These are phyloP conservation scores for Leishmania lainsoni DNA, from an alignment of 208 protist species.

Conservation along the genomic window DNA sequence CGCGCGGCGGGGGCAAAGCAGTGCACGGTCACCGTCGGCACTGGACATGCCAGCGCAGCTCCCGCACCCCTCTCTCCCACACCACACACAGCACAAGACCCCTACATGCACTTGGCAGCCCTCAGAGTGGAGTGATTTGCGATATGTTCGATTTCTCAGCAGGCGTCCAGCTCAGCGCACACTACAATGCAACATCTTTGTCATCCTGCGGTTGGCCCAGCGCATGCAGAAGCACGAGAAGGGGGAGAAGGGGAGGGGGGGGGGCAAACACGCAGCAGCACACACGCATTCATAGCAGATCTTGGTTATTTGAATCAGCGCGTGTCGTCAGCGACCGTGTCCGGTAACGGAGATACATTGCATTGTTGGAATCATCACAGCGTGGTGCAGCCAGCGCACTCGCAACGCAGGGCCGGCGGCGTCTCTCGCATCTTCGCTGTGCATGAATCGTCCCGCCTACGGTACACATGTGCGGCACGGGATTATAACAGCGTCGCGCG, in stretches of 20 bases:
- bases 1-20: not conserved
- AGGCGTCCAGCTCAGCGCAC: conserved; percentile 34
- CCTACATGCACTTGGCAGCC: conserved; percentile 1
- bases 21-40: conserved; percentile 8
- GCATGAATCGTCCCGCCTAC: conserved; percentile 53
- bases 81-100: not conserved
- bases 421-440: conserved; percentile 37
- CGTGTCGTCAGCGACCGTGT: conserved; percentile 63
- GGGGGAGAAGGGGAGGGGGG: not conserved
- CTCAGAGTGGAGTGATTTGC: conserved; percentile 40
- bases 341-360: conserved; percentile 52
- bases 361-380: conserved; percentile 15
- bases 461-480: conserved; percentile 24
- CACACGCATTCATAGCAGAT: conserved; percentile 67
- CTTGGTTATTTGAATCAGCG: conserved; percentile 73
- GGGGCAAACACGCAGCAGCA: not conserved
- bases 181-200: conserved; percentile 30
- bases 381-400: not conserved
- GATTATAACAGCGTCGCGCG: conserved; percentile 27
- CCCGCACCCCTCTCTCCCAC: no score
- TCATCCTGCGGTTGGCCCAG: conserved; percentile 14
- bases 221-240: not conserved
- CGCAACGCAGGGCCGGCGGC: not conserved
- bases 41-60: conserved; percentile 27
- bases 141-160: conserved; percentile 39